Evolutionary conservation across 768 basidiomycete genomes (phyloP), one percentile per base, ranked within the genome.

Genomic region (Rhizopogon rudus): DNA sequence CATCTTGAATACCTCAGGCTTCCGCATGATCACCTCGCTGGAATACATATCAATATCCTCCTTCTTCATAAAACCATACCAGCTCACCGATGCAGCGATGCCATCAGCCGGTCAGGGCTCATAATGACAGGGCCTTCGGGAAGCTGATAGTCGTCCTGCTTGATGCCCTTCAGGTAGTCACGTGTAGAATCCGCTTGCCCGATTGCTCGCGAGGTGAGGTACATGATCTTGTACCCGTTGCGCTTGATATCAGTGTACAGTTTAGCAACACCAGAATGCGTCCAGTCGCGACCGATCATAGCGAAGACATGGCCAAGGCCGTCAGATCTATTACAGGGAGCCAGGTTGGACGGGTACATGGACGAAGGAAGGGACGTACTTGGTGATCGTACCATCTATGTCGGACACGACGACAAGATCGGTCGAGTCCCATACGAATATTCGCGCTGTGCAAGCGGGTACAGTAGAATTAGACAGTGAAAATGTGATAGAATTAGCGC

Each of bases 1-100:
- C 97, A 99, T 99, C 75, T 99, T 99, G 81, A 99, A 99, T n/a
- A 98, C 82, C 66, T 99, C 97, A 0, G 97, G 97, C 70, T 98
- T 98, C 39, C 95, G 87, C 88, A 98, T 91, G 65, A 99, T 96
- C 14, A 99, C 96, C 73, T 99, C 97, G 4, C 94, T 97, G 63
- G 8, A 53, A 54, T 25, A 6, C 5, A 3, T 10, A 57, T 49
- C 12, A 41, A 12, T 33, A n/a, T 10, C 40, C 14, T 13, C 43
- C 22, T 22, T 31, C 16, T 31, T 7, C 17, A 17, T 14, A 22
- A n/a, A 6, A 17, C 4, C 10, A 28, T 29, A 43, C 17, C 46
- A 22, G 66, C 83, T 60, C 61, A 93, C 94, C 97, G 84, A 71
- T 98, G 97, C 40, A 98, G 72, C 14, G 93, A 93, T 9, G 92